Percentiles rank a stretch among this genome's conserved stretches.
These are phyloP conservation scores for Myriosclerotinia duriaeana DNA, from an alignment of 2,329 filamentous ascomycete species.

Conservation along the genomic window DNA sequence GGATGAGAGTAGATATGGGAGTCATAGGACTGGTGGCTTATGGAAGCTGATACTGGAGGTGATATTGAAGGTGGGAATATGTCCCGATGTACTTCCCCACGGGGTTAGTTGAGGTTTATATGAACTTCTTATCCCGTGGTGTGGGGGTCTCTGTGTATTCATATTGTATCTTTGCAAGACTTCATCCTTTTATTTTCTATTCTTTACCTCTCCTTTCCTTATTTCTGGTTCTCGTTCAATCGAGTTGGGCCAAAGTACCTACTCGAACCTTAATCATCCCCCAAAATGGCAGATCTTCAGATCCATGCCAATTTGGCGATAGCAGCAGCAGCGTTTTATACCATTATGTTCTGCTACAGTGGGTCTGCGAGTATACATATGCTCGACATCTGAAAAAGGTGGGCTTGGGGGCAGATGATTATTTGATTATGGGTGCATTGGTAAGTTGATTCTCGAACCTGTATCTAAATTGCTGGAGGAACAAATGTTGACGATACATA, in stretches of 20 bases:
- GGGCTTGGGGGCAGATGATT: conserved; percentile 20
- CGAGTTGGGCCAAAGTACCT: background rate
- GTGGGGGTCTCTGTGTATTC: background rate
- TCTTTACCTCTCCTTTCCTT: background rate
- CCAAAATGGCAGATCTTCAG: conserved; percentile 16
- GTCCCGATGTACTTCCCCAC: conserved; percentile 6
- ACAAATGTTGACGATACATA: background rate
- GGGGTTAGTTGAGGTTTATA: background rate
- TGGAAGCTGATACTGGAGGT: background rate
- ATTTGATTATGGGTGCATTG: conserved; percentile 17
- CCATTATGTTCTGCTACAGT: conserved; percentile 11
- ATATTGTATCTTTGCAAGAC: background rate
- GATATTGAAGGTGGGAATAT: background rate
- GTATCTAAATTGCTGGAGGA: background rate
- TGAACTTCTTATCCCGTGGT: background rate
- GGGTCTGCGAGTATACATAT: conserved; percentile 13
- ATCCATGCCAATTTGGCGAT: conserved; percentile 17
- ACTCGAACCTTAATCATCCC: background rate
- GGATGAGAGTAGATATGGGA: background rate
- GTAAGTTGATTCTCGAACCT: background rate
- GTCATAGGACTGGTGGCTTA: background rate
- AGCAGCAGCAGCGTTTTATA: conserved; percentile 10
- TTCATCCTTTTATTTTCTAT: background rate
- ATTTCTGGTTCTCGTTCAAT: background rate
- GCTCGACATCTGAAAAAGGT: conserved; percentile 10